Evolutionary conservation across 208 protist genomes (phyloP).

Genomic region (Leishmania martiniquensis): DNA sequence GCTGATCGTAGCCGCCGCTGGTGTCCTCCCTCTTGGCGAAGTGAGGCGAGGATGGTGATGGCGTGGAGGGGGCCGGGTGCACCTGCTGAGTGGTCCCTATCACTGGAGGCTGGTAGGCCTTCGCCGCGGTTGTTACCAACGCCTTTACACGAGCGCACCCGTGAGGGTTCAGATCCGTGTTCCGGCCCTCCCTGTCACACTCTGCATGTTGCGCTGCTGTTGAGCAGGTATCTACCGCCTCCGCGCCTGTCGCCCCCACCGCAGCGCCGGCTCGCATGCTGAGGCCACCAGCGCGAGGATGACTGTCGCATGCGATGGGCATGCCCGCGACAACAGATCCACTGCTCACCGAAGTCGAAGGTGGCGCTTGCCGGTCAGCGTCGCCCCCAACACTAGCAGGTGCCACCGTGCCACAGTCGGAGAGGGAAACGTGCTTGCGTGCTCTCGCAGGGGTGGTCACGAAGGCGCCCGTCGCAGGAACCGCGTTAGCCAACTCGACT

Average conservation of each 20-base stretch:
- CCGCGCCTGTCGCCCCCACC: background rate
- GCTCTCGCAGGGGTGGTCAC: background rate
- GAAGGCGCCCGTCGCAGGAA: background rate
- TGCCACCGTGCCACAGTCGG: background rate
- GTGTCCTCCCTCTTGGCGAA: background rate
- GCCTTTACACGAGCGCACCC: background rate
- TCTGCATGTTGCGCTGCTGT: background rate
- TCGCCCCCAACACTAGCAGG: background rate
- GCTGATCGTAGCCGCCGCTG: background rate
- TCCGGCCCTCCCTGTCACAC: background rate
- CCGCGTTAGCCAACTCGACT: background rate
- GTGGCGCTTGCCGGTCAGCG: background rate
- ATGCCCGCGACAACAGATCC: background rate
- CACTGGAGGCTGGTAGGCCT: background rate
- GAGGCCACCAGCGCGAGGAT: background rate
- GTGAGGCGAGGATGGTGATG: background rate
- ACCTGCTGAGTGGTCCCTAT: background rate
- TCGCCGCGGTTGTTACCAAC: background rate
- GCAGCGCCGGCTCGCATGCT: background rate
- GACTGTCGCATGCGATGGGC: background rate
- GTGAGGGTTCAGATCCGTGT: background rate
- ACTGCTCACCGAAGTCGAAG: background rate
- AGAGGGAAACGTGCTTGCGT: background rate
- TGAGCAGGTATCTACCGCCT: background rate
- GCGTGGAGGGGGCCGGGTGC: background rate